Evolutionary conservation across 352 stramenopile genomes (phyloP).

Genomic region (Phytophthora crassamura): DNA sequence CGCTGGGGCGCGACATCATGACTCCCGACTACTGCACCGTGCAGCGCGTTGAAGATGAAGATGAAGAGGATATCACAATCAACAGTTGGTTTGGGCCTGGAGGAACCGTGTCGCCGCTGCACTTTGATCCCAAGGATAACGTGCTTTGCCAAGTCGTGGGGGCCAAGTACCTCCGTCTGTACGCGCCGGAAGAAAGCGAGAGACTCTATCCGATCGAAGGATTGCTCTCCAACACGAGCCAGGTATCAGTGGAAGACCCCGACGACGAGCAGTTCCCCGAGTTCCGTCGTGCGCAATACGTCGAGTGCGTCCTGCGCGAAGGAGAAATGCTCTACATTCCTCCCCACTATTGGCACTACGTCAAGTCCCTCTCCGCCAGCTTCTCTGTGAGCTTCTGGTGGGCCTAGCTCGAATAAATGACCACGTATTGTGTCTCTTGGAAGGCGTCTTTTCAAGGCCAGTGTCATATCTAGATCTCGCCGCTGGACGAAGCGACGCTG

Average conservation of each 20-base stretch:
- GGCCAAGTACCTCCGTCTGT: slow-evolving; percentile 85
- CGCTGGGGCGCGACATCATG: slow-evolving; percentile 79
- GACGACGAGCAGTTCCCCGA: slow-evolving; percentile 60
- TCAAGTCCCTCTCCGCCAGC: slow-evolving; percentile 78
- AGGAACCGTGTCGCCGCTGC: slow-evolving; percentile 84
- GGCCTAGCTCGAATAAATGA: slow-evolving; percentile 26
- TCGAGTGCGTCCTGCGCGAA: slow-evolving; percentile 73
- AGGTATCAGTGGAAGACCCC: slow-evolving; percentile 68
- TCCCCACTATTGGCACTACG: slow-evolving; percentile 89
- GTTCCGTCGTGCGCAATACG: slow-evolving; percentile 57
- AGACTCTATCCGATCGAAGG: slow-evolving; percentile 88
- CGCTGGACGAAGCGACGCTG: slow-evolving; percentile 12
- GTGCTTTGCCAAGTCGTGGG: slow-evolving; percentile 89
- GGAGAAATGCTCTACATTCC: slow-evolving; percentile 92
- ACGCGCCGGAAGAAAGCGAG: slow-evolving; percentile 66
- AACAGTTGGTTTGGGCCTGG: slow-evolving; percentile 90
- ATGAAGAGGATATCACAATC: slow-evolving; percentile 73
- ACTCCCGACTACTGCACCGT: slow-evolving; percentile 90
- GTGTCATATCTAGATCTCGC: slow-evolving; percentile 18
- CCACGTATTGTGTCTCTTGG: neutral
- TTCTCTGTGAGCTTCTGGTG: slow-evolving; percentile 91
- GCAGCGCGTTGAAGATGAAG: slow-evolving; percentile 49
- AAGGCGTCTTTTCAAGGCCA: slow-evolving; percentile 23
- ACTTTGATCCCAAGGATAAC: slow-evolving; percentile 93
- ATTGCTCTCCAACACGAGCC: slow-evolving; percentile 86